These are phyloP conservation scores for Metschnikowia baotianmanensis DNA, from an alignment of 805 yeast genomes.

Conservation along the genomic window DNA sequence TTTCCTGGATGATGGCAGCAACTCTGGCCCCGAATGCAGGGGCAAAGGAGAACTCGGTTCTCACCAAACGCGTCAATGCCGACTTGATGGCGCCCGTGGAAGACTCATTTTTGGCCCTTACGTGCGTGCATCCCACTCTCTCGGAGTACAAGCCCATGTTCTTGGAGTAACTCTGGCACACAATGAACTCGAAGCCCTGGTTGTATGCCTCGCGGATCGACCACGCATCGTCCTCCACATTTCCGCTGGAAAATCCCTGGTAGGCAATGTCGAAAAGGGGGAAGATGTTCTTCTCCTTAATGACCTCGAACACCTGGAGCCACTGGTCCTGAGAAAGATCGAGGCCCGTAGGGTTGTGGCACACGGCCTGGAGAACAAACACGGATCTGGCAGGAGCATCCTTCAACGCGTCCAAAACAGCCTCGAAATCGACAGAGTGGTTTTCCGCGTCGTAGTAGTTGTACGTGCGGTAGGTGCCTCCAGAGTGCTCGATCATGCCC, in stretches of 20 bases:
- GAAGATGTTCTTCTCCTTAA: conserved; percentile 26
- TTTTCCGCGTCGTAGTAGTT: conserved; percentile 30
- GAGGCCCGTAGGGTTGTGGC: conserved; percentile 47
- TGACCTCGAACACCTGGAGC: conserved; percentile 27
- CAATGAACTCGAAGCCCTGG: conserved; percentile 24
- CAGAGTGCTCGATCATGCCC: conserved; percentile 33
- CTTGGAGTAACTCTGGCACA: conserved; percentile 40
- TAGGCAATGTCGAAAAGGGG: conserved; percentile 41
- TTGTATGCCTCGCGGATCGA: conserved; percentile 34
- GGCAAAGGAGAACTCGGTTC: conserved; percentile 45
- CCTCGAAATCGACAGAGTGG: conserved; percentile 30
- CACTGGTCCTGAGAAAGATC: conserved; percentile 39
- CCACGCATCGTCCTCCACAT: conserved; percentile 34
- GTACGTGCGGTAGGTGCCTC: conserved; percentile 27
- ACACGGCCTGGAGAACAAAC: conserved; percentile 41
- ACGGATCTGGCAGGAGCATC: conserved; percentile 32
- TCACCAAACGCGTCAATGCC: conserved; percentile 31
- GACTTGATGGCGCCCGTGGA: conserved; percentile 20
- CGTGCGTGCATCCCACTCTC: conserved; percentile 39
- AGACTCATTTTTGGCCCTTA: conserved; percentile 13
- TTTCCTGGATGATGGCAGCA: conserved; percentile 31
- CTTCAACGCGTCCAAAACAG: conserved; percentile 26
- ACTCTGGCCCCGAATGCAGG: conserved; percentile 48
- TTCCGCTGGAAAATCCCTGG: conserved; percentile 40
- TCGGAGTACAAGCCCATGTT: conserved; percentile 43